Evolutionary conservation across 768 basidiomycete genomes (phyloP), one percentile per base, ranked within the genome.

Genomic region (Mycena indigotica): DNA sequence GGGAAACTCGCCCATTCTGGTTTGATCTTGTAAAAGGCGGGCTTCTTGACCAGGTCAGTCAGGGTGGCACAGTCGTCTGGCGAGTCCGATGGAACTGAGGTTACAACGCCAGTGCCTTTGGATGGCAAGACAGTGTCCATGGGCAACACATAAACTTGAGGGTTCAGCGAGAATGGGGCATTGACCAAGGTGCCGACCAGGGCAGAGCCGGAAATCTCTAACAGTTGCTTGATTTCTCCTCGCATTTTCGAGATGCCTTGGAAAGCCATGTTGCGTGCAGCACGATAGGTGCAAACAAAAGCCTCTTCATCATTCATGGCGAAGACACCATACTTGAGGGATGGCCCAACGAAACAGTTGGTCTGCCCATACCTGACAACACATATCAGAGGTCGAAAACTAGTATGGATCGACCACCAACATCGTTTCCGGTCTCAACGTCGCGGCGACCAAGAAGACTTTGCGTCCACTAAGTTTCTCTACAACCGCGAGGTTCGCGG

Each of bases 51-150:
- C 28, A 99, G 80, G 68, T 98, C 96, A 66, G 85, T 85, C 51
- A 94, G 79, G 3, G 93, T 96, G 63, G 86, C 84, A 73, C 85
- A 98, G 70, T 99, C 97, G 70, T 98, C 97, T 3, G 97, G 97
- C 4, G 97, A 98, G 70, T 99, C 97, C 6, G 97, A 97, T 0
- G 97, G 95, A 5, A 97, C 95, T 38, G 93, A 98, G 4, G 95
- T 97, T 66, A 99, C 97, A 28, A 99, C 94, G 60, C 96, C 97
- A 13, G 96, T 98, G 67, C 97, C 97, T 80, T 98, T 98, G 60
- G 92, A 95, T n/a, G 94, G 84, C 46, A 96, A 81, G 52, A 98
- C 94, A 64, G 88, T 91, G 64, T 99, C 97, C 97, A 99, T 99
- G n/a, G 97, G 97, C 56, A 99, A 74, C 45, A 99, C 93, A 67